Evolutionary conservation across 805 yeast genomes (phyloP).

Genomic region (Cyberlindnera xishuangbannaensis): DNA sequence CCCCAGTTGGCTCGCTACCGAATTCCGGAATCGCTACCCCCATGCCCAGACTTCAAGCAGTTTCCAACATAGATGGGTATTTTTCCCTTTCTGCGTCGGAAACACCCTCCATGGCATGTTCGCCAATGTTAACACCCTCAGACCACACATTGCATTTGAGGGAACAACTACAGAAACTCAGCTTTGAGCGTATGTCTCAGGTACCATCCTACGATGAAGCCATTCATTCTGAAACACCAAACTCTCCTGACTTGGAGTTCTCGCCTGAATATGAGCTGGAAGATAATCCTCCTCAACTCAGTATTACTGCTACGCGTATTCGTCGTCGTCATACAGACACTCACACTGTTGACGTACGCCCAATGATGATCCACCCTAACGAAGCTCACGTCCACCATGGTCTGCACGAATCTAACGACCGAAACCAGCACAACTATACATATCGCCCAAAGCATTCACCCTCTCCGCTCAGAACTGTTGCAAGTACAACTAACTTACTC

Average conservation of each 20-base stretch:
- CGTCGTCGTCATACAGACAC: no score
- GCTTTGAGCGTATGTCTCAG: conserved; percentile 39
- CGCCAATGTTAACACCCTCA: conserved; percentile 6
- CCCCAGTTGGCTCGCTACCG: conserved; percentile 6
- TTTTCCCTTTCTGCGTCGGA: conserved; percentile 2
- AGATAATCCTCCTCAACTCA: no score
- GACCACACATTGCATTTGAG: conserved; percentile 5
- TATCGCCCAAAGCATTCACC: conserved; percentile 1
- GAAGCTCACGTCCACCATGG: neutral
- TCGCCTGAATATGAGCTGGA: conserved; percentile 62
- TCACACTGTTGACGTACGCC: no score
- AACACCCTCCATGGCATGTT: conserved; percentile 1
- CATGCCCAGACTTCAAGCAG: conserved; percentile 1
- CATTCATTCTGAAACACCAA: conserved; percentile 38
- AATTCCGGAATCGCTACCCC: conserved; percentile 8
- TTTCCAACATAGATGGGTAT: conserved; percentile 1
- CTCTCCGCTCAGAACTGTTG: conserved; percentile 1
- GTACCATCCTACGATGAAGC: conserved; percentile 81
- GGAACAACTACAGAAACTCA: conserved; percentile 18
- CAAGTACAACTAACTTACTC: no score
- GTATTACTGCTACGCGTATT: no score
- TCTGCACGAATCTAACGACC: no score
- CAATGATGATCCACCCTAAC: neutral
- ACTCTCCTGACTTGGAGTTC: conserved; percentile 31
- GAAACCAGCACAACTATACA: no score